Evolutionary conservation across 371 early-diverging fungal species (phyloP), one percentile per base, ranked within the genome.

Genomic region (Rhizopus delemar): DNA sequence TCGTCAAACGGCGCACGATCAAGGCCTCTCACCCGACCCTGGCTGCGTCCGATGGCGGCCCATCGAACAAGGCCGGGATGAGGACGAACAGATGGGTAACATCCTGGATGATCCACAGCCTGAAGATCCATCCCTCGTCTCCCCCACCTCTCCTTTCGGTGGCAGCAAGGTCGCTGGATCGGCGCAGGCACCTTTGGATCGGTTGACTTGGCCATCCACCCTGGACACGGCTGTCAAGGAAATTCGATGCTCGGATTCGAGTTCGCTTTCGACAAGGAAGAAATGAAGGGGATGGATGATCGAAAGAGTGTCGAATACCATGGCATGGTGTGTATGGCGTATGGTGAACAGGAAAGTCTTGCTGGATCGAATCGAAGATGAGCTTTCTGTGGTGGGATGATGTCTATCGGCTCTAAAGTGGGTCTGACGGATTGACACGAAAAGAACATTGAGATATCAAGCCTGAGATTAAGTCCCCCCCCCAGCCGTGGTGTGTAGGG

Each of bases 171-270:
- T 53, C 85, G 89, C 57, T 91, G 85, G 57, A 86, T 95, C 50
- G 94, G 94, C 13, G 86, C 91, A 6, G 95, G 95, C 55, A 87
- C 93, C 0, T 93, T 88, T 76, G 95, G 95, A 5, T 86, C 90
- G 3, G 94, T 93, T 12, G 91, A 90, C 69, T 73, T 87, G 46
- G 94, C 90, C 6, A 86, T 91, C 58, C 92, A 94, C 63, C 63
- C 77, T 93, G 39, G 92, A 92, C 59, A 84, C 91, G 89, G 95
- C 95, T 0, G 94, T 94, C 63, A 95, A 95, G 63, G 95, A 94
- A 62, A 92, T 95, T 51, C 83, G 90, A 16, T 91, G 93, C 78
- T 90, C 87, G 13, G 91, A 90, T 60, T 86, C 90, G 1, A 83
- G 87, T 41, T 82, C 85, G 8, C 71, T 86, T 9, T 82, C 82